Evolutionary conservation across 1,284 basidiomycete genomes (phyloP), one percentile per base, ranked within the genome.

Genomic region (Cystobasidiaceae sp.): DNA sequence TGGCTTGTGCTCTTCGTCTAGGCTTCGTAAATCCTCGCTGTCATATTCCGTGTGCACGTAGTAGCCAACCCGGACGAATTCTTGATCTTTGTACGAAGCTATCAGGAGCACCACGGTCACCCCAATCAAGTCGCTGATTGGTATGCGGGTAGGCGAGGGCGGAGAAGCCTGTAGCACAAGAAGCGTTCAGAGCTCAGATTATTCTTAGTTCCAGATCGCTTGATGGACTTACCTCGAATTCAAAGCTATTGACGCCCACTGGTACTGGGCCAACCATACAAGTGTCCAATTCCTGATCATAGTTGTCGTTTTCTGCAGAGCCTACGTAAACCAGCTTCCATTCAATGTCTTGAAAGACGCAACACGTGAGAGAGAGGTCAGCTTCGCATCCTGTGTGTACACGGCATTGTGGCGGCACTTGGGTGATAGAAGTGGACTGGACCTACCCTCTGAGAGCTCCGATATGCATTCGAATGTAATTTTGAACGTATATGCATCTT

Each of bases 31-130:
- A 78, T 90, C 90, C 68, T 93, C 89, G 70, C 88, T 88, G 76
- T 97, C 93, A 76, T 97, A 97, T 76, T 97, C 93, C 50, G 93
- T 97, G 76, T 97, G 96, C 78, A 98, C 96, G 77, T 99, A 99
- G 79, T 99, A 98, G 4, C 96, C 94, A 21, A 99, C 93, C 43
- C 94, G 85, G 39, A 99, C 94, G 77, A 99, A 99, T 77, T 98
- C 94, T 74, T 96, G 92, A 59, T 94, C 93, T 67, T 85, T 85
- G 78, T 94, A 89, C 58, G 89, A 85, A 56, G 89, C 88, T n/a
- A 92, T 91, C 70, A 93, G 82, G 74, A 94, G 90, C 73, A 94
- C 85, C 2, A 92, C 91, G 0, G 91, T 89, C 15, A 94, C 90
- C 41, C 92, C 91, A 1, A 94, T 82, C 15, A 92, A 85, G 74